These are phyloP conservation scores for Platismatia glauca DNA, from an alignment of 495 filamentous ascomycete species.

Conservation along the genomic window DNA sequence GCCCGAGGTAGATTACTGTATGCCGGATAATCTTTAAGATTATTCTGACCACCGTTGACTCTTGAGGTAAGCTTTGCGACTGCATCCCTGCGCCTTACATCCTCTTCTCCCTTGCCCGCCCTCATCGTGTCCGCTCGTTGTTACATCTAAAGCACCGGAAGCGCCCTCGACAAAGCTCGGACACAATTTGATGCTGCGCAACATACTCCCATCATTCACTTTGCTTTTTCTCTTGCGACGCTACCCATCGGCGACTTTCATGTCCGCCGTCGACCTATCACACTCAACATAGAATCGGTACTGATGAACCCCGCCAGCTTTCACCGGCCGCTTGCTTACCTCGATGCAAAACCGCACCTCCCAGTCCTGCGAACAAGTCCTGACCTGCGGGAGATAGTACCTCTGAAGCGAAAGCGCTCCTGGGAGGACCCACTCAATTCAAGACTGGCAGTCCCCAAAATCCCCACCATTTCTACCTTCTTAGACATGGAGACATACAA, in stretches of 20 bases:
- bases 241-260: background rate
- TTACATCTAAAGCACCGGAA: background rate
- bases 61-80: conserved; percentile 15
- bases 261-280: background rate
- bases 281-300: background rate
- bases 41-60: conserved; percentile 6
- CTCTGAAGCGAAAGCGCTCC: background rate
- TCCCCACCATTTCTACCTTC: conserved; percentile 5
- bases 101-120: conserved; percentile 3
- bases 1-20: conserved; percentile 1
- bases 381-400: background rate
- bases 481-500: conserved; percentile 86
- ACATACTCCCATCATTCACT: background rate
- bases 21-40: conserved; percentile 4
- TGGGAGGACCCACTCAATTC: background rate
- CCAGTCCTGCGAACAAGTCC: background rate
- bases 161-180: background rate
- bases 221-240: background rate
- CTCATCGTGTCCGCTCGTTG: background rate
- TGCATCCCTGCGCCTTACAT: conserved; percentile 1
- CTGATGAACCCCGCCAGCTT: conserved; percentile 19
- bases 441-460: conserved; percentile 3
- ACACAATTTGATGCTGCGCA: background rate
- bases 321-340: conserved; percentile 5
- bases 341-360: conserved; percentile 9